These are phyloP conservation scores for Pisolithus thermaeus DNA, from an alignment of 1,284 basidiomycete genomes.

Conservation along the genomic window DNA sequence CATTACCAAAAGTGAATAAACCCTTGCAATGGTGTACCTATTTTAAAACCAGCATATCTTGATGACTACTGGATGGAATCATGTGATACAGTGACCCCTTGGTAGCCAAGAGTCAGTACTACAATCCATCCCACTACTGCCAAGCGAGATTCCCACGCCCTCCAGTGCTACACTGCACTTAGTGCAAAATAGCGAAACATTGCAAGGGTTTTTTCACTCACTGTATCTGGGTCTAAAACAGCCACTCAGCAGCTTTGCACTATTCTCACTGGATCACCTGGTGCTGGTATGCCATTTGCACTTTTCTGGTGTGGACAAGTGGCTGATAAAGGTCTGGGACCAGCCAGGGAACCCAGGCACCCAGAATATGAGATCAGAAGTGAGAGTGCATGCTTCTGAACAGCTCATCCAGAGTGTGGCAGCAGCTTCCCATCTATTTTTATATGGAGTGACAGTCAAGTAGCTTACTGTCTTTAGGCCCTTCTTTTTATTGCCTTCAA, in stretches of 20 bases:
- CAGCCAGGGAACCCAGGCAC: slow-evolving; percentile 99
- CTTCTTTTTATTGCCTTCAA: slow-evolving; percentile 42
- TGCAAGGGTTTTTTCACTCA: too few relatives aligned
- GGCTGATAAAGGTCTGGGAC: not conserved
- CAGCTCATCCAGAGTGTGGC: not conserved
- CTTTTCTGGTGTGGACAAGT: not conserved
- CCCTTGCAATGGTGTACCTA: too few relatives aligned
- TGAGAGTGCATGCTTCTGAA: not conserved
- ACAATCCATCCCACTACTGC: too few relatives aligned
- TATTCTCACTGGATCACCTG: slow-evolving; percentile 93
- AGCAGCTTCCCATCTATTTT: not conserved
- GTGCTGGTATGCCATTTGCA: slow-evolving; percentile 69
- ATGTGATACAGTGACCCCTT: too few relatives aligned
- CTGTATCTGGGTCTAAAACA: slow-evolving; percentile 43
- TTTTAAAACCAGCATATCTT: too few relatives aligned
- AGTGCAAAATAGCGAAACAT: too few relatives aligned
- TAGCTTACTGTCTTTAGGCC: slow-evolving; percentile 45
- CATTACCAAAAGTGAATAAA: too few relatives aligned
- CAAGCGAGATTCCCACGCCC: too few relatives aligned
- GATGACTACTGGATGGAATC: too few relatives aligned
- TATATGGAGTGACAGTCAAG: not conserved
- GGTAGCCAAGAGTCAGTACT: too few relatives aligned
- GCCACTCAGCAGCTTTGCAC: slow-evolving; percentile 82
- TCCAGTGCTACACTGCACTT: too few relatives aligned
- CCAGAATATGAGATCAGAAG: slow-evolving; percentile 70